Conservation (phyloP, 805 yeast genomes). For the Wickerhamomyces bisporus region DNA sequence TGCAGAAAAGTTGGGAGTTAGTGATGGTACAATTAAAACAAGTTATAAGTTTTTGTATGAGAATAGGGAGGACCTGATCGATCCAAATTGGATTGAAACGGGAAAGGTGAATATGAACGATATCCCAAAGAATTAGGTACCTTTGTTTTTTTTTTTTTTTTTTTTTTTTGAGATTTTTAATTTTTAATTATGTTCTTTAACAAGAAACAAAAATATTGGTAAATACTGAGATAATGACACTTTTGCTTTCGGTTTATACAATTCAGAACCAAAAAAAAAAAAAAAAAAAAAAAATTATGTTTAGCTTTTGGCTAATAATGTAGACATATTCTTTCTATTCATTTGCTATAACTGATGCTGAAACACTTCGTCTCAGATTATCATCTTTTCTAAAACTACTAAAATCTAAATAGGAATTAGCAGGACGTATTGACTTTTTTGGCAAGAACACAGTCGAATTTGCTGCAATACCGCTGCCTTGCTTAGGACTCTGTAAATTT, state of each 20-base stretch:
- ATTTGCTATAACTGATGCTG: neutral
- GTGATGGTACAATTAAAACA: slow-evolving; percentile 95
- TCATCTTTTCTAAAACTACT: slow-evolving; percentile 14
- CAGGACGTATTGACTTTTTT: slow-evolving; percentile 12
- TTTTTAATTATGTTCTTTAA: neutral
- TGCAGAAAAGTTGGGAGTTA: slow-evolving; percentile 90
- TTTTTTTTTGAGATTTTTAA: no score
- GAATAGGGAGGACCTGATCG: slow-evolving; percentile 66
- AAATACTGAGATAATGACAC: neutral
- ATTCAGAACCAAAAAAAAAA: no score
- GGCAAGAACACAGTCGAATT: slow-evolving; percentile 10
- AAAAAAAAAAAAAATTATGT: no score
- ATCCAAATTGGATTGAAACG: slow-evolving; percentile 67
- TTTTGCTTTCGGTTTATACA: no score
- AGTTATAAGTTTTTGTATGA: slow-evolving; percentile 79
- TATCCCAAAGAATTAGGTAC: slow-evolving; percentile 13
- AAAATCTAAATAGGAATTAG: slow-evolving; percentile 17
- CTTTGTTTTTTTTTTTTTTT: neutral
- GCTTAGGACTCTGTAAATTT: slow-evolving; percentile 8
- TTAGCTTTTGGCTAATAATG: no score
- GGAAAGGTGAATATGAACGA: slow-evolving; percentile 54
- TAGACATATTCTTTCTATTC: no score
- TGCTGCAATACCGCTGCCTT: no score
- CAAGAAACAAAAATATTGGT: neutral
- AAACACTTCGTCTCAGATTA: slow-evolving; percentile 1